Evolutionary conservation across 1,139 yeast species (phyloP), one percentile per base, ranked within the genome.

Genomic region (Lodderomyces oxycetoniae): DNA sequence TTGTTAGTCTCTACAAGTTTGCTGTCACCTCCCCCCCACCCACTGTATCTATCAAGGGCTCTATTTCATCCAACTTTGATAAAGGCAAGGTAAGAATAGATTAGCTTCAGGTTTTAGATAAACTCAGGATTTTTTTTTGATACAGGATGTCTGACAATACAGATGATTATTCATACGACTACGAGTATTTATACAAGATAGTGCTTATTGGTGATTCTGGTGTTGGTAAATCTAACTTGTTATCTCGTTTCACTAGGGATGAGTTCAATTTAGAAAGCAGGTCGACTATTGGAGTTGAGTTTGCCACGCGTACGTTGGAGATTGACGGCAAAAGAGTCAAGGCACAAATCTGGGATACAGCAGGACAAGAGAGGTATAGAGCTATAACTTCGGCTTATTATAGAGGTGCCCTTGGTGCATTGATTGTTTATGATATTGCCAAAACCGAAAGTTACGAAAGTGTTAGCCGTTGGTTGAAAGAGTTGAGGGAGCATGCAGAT

Each of bases 311-410:
- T 59, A 89, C 97, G 3, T 79, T 91, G 37, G 94, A 85, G 51
- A 89, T 91, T 38, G 97, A 91, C 51, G 95, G 94, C 40, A 91
- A 89, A 62, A 74, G 94, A 55, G 88, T 93, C 53, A 91, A 91
- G 62, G 96, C 97, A 6, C 98, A 93, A 61, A 88, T 91, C 54
- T 91, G 98, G 98, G 98, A 91, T 60, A 91, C 98, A 19, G 98
- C 98, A 2, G 98, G 98, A 40, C 98, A 91, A 67, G 98, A 91
- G 63, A 78, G 98, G 57, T 91, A 91, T 67, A 78, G 98, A 52
- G 97, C 98, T 34, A 91, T 91, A 55, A 93, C 98, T 26, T 81
- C 94, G 41, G 98, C 97, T 10, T 91, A 91, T 66, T 91, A 91
- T 60, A 75, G 98, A 56, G 98, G 98, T 31, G 98, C 98, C 1